Conservation (phyloP, 108 stramenopile species). For the Fragilaria radians region DNA sequence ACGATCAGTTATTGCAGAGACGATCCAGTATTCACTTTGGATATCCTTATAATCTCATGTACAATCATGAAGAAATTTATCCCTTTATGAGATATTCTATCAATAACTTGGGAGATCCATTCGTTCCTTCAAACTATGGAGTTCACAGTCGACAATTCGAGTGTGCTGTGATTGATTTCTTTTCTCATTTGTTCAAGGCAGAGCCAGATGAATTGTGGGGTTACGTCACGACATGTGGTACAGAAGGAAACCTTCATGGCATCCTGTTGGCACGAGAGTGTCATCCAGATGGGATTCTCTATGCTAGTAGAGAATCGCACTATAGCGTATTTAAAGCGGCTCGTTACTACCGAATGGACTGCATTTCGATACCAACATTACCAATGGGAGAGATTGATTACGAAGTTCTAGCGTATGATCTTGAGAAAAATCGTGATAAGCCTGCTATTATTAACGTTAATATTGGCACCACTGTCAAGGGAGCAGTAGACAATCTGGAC, state of each 20-base stretch:
- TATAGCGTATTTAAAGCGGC: slow-evolving; percentile 87
- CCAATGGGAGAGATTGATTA: slow-evolving; percentile 90
- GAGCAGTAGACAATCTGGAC: slow-evolving; percentile 86
- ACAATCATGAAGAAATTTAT: slow-evolving; percentile 78
- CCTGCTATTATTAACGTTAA: slow-evolving; percentile 87
- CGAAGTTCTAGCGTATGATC: slow-evolving; percentile 51
- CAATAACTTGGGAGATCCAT: slow-evolving; percentile 87
- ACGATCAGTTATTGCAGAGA: slow-evolving; percentile 63
- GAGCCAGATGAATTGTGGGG: slow-evolving; percentile 70
- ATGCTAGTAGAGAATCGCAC: slow-evolving; percentile 69
- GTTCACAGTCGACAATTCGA: slow-evolving; percentile 85
- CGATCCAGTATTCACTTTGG: slow-evolving; percentile 75
- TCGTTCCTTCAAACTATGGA: slow-evolving; percentile 77
- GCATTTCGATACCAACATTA: slow-evolving; percentile 70
- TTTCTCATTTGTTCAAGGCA: slow-evolving; percentile 79
- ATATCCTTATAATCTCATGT: slow-evolving; percentile 88
- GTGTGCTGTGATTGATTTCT: slow-evolving; percentile 84
- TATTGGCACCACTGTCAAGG: slow-evolving; percentile 89
- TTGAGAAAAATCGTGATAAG: slow-evolving; percentile 59
- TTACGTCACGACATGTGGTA: slow-evolving; percentile 86
- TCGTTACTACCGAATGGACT: slow-evolving; percentile 83
- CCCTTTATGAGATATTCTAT: slow-evolving; percentile 88
- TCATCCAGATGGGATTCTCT: slow-evolving; percentile 82
- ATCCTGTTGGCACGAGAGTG: slow-evolving; percentile 80
- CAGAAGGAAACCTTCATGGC: slow-evolving; percentile 84